Conservation (phyloP, 1,284 basidiomycete genomes). For the Cutaneotrichosporon arboriforme region DNA sequence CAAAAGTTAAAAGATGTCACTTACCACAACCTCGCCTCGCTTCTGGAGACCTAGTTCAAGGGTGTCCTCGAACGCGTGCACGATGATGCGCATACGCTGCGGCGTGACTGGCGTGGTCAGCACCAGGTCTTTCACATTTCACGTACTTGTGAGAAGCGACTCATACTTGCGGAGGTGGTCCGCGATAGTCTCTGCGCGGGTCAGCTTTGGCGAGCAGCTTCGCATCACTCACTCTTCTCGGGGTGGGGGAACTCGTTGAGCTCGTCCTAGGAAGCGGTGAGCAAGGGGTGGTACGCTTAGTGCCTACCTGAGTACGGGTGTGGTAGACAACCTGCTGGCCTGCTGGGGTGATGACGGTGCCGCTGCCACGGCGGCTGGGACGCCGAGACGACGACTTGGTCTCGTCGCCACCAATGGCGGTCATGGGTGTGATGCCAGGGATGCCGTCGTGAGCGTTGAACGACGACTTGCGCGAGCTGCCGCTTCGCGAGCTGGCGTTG, state of each 20-base stretch:
- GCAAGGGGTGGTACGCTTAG: background rate
- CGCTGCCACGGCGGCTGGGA: slow-evolving; percentile 46
- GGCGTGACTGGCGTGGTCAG: slow-evolving; percentile 62
- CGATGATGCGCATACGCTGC: slow-evolving; percentile 94
- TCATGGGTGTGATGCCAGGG: slow-evolving; percentile 1
- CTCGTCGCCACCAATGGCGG: slow-evolving; percentile 1
- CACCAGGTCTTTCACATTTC: background rate
- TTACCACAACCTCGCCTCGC: slow-evolving; percentile 77
- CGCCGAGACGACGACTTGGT: slow-evolving; percentile 6
- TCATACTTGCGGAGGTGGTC: slow-evolving; percentile 86
- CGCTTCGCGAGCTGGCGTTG: background rate
- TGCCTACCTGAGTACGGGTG: slow-evolving; percentile 42
- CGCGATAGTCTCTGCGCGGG: slow-evolving; percentile 57
- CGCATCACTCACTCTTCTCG: slow-evolving; percentile 41
- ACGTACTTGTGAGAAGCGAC: slow-evolving; percentile 58
- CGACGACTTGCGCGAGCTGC: background rate
- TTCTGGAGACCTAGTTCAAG: slow-evolving; percentile 82
- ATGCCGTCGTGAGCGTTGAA: background rate
- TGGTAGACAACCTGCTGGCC: slow-evolving; percentile 73
- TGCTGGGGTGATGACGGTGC: slow-evolving; percentile 62
- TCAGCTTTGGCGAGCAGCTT: background rate
- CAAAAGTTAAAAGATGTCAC: slow-evolving; percentile 47
- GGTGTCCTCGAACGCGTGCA: slow-evolving; percentile 88
- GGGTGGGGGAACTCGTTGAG: slow-evolving; percentile 45
- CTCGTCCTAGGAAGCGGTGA: slow-evolving; percentile 33